Evolutionary conservation across 2,329 filamentous ascomycete species (phyloP), one percentile per base, ranked within the genome.

Genomic region (Fusarium sp.): DNA sequence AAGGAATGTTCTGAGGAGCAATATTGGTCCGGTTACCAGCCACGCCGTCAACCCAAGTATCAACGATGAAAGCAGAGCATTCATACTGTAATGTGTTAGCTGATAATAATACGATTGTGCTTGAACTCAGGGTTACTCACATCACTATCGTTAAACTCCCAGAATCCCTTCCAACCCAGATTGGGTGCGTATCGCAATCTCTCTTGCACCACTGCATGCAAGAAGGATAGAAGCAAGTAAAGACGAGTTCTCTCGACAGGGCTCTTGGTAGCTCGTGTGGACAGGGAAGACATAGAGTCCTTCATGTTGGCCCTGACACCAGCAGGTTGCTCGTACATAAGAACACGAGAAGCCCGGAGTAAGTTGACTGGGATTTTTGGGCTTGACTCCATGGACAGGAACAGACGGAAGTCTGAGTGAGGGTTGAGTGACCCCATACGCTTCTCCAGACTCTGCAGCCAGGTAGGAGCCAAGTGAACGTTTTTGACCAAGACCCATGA

Each of bases 111-210:
- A 25, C 20, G 39, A 36, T 31, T 12, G 17, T 27, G 8, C 10
- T 7, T 59, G 22, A 25, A 41, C 15, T 12, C 25, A n/a, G 13
- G 18, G 15, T 9, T 35, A 91, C 93, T 93, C 89, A 97, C 94
- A 83, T 99, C 96, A 76, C 95, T 97, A 82, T 99, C 97, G 80
- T 99, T 99, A 83, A 99, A 99, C 83, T 99, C 97, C 96, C 97
- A 99, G 87, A 98, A 97, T 59, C 94, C 94, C 85, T 97, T 98
- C 96, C 96, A 99, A 68, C 96, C 96, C 61, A 99, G 86, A 63
- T 89, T 95, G 1, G 96, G 97, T 29, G 95, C 95, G 81, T 99
- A 99, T 70, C 96, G 92, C 70, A 99, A 86, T 76, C 97, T 89
- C 82, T 99, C 96, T 81, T 99, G 96, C 15, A 98, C 91, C 41